Conservation (phyloP, 495 filamentous ascomycete species). For the Immersiella caudata region DNA sequence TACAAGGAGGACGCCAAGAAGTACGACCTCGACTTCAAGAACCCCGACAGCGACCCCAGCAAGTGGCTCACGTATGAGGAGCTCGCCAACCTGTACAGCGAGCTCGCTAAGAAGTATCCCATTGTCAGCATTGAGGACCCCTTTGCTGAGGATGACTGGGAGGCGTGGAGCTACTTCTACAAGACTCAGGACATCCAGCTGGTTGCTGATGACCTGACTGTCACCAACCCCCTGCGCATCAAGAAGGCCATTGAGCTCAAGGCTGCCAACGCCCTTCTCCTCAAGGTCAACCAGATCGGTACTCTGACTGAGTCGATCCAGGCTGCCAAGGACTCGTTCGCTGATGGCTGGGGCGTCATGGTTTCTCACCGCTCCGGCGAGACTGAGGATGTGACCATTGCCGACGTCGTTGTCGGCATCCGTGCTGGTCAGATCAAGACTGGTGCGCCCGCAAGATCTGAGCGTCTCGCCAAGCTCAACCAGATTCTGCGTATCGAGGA, state of each 20-base stretch:
- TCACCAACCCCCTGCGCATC: slow-evolving; percentile 98
- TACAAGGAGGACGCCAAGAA: slow-evolving; percentile 97
- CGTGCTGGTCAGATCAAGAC: slow-evolving; percentile 99
- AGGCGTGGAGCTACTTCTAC: slow-evolving; percentile 99
- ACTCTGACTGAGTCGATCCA: slow-evolving; percentile 98
- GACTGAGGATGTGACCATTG: slow-evolving; percentile 99
- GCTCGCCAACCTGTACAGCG: slow-evolving; percentile 90
- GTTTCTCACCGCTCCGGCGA: slow-evolving; percentile 98
- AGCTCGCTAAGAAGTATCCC: slow-evolving; percentile 89
- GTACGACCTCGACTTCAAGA: slow-evolving; percentile 99
- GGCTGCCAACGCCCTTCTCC: slow-evolving; percentile 94
- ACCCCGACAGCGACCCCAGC: slow-evolving; percentile 84
- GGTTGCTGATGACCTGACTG: slow-evolving; percentile 88
- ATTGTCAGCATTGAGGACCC: slow-evolving; percentile 82
- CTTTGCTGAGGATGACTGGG: slow-evolving; percentile 78
- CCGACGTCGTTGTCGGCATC: slow-evolving; percentile 95
- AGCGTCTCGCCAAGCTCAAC: slow-evolving; percentile 99
- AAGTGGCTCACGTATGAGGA: slow-evolving; percentile 99
- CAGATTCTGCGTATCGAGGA: slow-evolving; percentile 99
- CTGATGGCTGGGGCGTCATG: slow-evolving; percentile 98
- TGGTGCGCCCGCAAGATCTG: slow-evolving; percentile 90
- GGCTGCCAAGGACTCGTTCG: slow-evolving; percentile 98
- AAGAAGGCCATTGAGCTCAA: slow-evolving; percentile 99
- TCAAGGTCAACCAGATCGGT: slow-evolving; percentile 99
- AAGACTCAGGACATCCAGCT: slow-evolving; percentile 98